Conservation (phyloP, 1,139 yeast genomes). For the Candida buenavistaensis region DNA sequence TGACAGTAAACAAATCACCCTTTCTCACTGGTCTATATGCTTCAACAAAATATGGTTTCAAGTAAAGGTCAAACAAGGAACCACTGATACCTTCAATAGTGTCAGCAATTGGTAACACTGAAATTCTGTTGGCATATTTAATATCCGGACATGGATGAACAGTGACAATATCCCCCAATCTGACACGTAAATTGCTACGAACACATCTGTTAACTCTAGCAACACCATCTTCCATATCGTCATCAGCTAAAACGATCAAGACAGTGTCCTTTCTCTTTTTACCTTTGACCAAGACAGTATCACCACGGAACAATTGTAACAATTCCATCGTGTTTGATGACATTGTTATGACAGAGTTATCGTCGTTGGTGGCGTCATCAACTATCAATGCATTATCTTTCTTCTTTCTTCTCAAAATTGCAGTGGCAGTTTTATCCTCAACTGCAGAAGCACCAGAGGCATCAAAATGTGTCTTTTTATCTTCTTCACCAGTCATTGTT, state of each 20-base stretch:
- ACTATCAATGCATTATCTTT: constrained; percentile 92
- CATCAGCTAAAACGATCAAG: constrained; percentile 94
- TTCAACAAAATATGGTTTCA: constrained; percentile 97
- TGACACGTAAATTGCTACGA: constrained; percentile 89
- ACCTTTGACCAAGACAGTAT: constrained; percentile 95
- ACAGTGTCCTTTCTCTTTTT: constrained; percentile 98
- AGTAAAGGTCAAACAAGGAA: constrained; percentile 91
- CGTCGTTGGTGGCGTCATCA: constrained; percentile 97
- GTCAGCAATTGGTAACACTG: constrained; percentile 97
- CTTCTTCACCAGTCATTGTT: constrained; percentile 29
- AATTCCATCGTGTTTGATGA: constrained; percentile 94
- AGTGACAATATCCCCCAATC: constrained; percentile 89
- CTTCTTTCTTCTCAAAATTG: constrained; percentile 95
- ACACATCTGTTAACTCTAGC: constrained; percentile 95
- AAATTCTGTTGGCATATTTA: constrained; percentile 89
- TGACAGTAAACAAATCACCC: constrained; percentile 92
- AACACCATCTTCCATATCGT: constrained; percentile 94
- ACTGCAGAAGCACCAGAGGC: constrained; percentile 43
- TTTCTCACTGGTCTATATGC: constrained; percentile 98
- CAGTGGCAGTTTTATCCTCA: constrained; percentile 95
- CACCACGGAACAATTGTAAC: constrained; percentile 95
- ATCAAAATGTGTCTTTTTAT: constrained; percentile 43
- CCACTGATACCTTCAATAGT: constrained; percentile 98
- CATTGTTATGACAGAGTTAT: constrained; percentile 94
- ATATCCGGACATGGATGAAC: constrained; percentile 97